Conservation (phyloP, 805 yeast genomes). For the Myxozyma mucilagina region DNA sequence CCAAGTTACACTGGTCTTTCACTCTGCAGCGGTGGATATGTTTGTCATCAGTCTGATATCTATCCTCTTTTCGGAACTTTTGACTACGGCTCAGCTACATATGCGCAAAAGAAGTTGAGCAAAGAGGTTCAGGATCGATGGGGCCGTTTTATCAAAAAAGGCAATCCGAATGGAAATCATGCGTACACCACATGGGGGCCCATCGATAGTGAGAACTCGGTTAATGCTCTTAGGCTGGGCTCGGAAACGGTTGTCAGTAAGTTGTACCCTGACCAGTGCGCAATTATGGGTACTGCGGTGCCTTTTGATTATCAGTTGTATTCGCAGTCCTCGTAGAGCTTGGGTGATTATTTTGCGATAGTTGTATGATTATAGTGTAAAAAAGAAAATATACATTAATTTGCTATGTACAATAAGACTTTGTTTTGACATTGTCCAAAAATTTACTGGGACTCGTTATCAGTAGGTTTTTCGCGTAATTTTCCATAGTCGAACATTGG, state of each 20-base stretch:
- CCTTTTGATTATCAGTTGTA: constrained; percentile 27
- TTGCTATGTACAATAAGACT: neutral
- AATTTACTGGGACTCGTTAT: neutral
- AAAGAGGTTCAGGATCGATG: constrained; percentile 36
- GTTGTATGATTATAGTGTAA: neutral
- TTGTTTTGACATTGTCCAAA: neutral
- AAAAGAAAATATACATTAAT: no score
- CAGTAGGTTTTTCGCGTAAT: neutral
- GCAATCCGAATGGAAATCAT: constrained; percentile 33
- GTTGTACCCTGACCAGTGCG: constrained; percentile 7
- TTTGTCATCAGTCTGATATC: constrained; percentile 40
- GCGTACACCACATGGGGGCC: constrained; percentile 25
- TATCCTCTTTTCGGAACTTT: constrained; percentile 38
- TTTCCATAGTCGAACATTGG: constrained; percentile 22
- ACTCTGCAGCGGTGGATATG: constrained; percentile 32
- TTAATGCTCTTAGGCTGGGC: constrained; percentile 17
- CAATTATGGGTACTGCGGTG: constrained; percentile 13
- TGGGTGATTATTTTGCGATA: neutral
- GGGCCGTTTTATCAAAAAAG: constrained; percentile 34
- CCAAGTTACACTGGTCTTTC: constrained; percentile 23
- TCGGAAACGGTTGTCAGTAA: neutral
- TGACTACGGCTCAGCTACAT: constrained; percentile 17
- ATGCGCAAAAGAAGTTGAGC: constrained; percentile 30
- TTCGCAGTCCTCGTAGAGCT: constrained; percentile 7
- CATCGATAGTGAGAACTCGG: neutral